Conservation (phyloP, 768 basidiomycete genomes). For the Tylopilus vinaceipallidus region DNA sequence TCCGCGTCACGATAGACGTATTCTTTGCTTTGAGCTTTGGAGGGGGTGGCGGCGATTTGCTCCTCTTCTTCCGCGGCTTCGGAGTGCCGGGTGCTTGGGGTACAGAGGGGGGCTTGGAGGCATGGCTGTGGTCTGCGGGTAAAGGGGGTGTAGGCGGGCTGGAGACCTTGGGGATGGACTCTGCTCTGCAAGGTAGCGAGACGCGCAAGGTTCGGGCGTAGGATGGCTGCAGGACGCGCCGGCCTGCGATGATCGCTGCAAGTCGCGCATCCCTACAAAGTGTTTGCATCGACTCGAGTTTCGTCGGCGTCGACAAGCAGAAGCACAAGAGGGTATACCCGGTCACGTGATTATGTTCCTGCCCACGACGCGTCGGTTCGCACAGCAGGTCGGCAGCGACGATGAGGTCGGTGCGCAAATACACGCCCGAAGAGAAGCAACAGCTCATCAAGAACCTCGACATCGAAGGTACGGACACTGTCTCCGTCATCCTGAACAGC, state of each 20-base stretch:
- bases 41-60: neutral
- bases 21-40: conserved; percentile 1
- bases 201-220: conserved; percentile 10
- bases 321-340: neutral
- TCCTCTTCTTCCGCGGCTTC: conserved; percentile 1
- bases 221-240: conserved; percentile 18
- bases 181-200: conserved; percentile 1
- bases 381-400: too few relatives aligned
- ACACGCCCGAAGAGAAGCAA: conserved; percentile 66
- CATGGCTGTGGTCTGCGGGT: neutral
- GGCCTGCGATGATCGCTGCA: conserved; percentile 13
- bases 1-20: neutral
- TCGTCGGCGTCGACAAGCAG: neutral
- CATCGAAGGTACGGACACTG: conserved; percentile 60
- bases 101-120: neutral
- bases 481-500: too few relatives aligned
- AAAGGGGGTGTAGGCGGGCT: neutral
- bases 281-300: conserved; percentile 15
- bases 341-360: conserved; percentile 9
- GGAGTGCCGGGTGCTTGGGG: neutral
- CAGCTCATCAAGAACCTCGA: conserved; percentile 77
- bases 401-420: conserved; percentile 33
- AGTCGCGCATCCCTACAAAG: conserved; percentile 7
- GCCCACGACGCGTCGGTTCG: too few relatives aligned
- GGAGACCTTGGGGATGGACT: neutral